Evolutionary conservation across 169 alveolate species (phyloP).

Genomic region (Plasmodium sp.): DNA sequence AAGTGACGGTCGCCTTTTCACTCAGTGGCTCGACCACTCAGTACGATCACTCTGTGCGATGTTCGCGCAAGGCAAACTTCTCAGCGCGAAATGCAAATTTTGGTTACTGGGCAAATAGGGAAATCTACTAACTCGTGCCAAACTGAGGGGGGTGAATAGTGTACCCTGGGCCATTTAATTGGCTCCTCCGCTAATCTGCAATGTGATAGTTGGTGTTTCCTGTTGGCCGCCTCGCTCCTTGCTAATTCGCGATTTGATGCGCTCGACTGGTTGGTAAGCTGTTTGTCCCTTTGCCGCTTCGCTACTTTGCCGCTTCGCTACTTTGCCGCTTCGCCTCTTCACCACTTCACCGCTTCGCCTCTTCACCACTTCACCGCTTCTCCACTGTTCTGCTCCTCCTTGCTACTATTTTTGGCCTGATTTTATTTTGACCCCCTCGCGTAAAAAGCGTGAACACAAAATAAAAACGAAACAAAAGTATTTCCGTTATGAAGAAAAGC

Average conservation of each 20-base stretch:
- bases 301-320: not conserved
- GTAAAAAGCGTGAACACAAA: not conserved
- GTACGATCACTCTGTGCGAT: not conserved
- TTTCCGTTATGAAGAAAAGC: not conserved
- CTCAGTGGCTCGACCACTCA: not conserved
- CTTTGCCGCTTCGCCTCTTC: not conserved
- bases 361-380: not conserved
- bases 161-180: not conserved
- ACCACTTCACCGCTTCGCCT: too few relatives aligned
- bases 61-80: not conserved
- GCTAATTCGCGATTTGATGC: not conserved
- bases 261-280: not conserved
- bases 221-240: not conserved
- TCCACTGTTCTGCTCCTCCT: not conserved
- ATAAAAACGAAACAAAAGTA: conserved; percentile 21
- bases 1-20: not conserved
- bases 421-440: not conserved
- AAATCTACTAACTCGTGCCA: not conserved
- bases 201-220: not conserved
- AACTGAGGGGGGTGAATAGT: not conserved
- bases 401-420: not conserved
- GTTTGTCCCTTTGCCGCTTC: not conserved
- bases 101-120: not conserved
- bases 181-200: not conserved
- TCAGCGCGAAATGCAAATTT: not conserved